Base-by-base conservation (phyloP, 2,329 filamentous ascomycete genomes). In the Pseudogymnoascus sp. region DNA sequence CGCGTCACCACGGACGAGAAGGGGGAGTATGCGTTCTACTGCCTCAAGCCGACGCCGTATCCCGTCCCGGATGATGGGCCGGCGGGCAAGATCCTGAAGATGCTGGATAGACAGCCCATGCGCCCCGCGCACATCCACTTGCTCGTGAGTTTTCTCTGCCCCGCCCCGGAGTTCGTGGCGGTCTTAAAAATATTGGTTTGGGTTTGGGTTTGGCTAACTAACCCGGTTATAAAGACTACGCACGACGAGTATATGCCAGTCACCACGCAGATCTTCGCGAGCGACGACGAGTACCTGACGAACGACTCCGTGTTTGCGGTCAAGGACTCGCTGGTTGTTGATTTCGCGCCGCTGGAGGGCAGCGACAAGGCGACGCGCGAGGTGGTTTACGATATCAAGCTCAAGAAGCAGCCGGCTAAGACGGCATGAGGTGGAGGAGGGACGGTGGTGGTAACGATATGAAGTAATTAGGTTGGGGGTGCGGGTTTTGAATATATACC, bases 251-350 rank as follows among this genome's bases (percentile, higher is more conserved):
- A 87, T 77, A 88, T 85, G 69, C 79, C 86, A 0, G 80, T 95
- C 58, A 88, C 87, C 0, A 89, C 87, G 1, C 90, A 94, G 73
- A 85, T 94, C 62, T 93, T 91, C 71, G 88, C 91, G 72, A 77
- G 79, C 63, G 79, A 83, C 65, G 84, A 86, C 73, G 79, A 82
- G 65, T 86, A 89, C 68, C 77, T 90, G 21, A 68, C 68, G 5
- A 75, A 78, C 45, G 81, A 84, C 66, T 75, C 77, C 4, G 81
- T 82, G 7, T 84, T 82, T 63, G 81, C 81, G 0, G 80, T 82
- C 62, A 83, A 83, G 74, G 74, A 79, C 23, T 80, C 79, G 26
- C 69, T 83, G 38, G 69, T 75, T 3, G 77, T 81, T 0, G 68
- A 71, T 35, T 81, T 82, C 65, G 69, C 71, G 63, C 72, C 73